A percentile compares a stretch with the other conserved stretches of the same genome.
Conservation (phyloP, 768 basidiomycete genomes). For the Rhodotorula babjevae region DNA sequence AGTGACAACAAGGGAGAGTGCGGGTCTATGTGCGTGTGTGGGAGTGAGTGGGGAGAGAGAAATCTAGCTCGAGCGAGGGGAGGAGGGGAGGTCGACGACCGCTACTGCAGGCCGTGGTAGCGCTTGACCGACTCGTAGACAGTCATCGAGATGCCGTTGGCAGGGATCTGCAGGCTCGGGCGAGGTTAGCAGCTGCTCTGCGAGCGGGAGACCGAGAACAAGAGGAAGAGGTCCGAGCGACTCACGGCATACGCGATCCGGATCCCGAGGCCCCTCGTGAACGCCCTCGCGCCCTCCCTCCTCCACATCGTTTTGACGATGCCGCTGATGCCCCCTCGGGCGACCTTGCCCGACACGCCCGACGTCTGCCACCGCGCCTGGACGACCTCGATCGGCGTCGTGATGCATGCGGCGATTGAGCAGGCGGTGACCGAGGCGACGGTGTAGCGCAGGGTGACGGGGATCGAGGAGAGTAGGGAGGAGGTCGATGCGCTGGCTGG, state of each 20-base stretch:
- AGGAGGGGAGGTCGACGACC: not conserved
- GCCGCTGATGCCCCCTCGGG: conserved; percentile 15
- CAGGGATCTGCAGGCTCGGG: conserved; percentile 23
- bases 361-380: conserved; percentile 42
- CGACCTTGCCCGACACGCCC: conserved; percentile 19
- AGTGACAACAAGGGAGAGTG: not conserved
- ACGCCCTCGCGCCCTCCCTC: conserved; percentile 32
- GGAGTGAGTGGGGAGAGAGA: not conserved
- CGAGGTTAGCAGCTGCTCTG: too few species aligned
- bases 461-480: conserved; percentile 1
- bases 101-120: conserved; percentile 22
- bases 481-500: not conserved
- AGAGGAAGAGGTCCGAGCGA: not conserved
- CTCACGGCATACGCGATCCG: conserved; percentile 39
- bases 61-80: not conserved
- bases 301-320: conserved; percentile 32
- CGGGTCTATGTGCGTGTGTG: not conserved
- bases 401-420: conserved; percentile 25
- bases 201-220: too few species aligned
- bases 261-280: conserved; percentile 36
- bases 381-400: conserved; percentile 40
- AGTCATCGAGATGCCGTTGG: conserved; percentile 40
- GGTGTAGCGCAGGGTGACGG: conserved; percentile 35
- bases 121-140: conserved; percentile 39
- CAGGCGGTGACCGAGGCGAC: conserved; percentile 37